Evolutionary conservation across 805 yeast genomes (phyloP).

Genomic region (Nakazawaea anatomiae): DNA sequence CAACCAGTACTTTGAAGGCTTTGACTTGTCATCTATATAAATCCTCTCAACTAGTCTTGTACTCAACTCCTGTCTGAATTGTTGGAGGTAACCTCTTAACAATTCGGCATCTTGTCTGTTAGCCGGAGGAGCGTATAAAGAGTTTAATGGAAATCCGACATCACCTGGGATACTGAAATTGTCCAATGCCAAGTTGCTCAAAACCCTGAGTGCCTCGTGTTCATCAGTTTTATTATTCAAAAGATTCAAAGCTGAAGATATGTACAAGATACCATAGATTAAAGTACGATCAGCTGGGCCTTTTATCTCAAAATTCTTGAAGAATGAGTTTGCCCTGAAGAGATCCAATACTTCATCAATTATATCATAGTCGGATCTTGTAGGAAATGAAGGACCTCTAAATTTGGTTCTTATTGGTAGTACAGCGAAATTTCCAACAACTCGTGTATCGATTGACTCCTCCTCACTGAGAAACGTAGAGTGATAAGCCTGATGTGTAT

Average conservation of each 20-base stretch:
- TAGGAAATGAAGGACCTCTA: slow-evolving; percentile 89
- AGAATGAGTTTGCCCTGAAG: slow-evolving; percentile 93
- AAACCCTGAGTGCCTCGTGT: slow-evolving; percentile 56
- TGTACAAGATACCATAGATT: slow-evolving; percentile 87
- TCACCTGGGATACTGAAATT: slow-evolving; percentile 93
- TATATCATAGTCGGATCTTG: slow-evolving; percentile 75
- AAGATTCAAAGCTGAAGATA: slow-evolving; percentile 76
- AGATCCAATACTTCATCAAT: slow-evolving; percentile 87
- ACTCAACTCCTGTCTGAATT: slow-evolving; percentile 92
- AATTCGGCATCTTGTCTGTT: slow-evolving; percentile 74
- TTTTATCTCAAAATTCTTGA: slow-evolving; percentile 94
- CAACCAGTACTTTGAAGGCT: slow-evolving; percentile 90
- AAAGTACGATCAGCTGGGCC: slow-evolving; percentile 91
- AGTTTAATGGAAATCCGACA: slow-evolving; percentile 86
- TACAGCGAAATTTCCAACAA: slow-evolving; percentile 76
- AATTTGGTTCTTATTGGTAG: slow-evolving; percentile 78
- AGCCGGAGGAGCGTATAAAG: slow-evolving; percentile 67
- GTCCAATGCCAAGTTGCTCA: slow-evolving; percentile 83
- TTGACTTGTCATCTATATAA: slow-evolving; percentile 49
- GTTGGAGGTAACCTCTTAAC: slow-evolving; percentile 76
- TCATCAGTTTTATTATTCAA: slow-evolving; percentile 43
- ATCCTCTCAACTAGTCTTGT: slow-evolving; percentile 71
- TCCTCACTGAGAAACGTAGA: slow-evolving; percentile 65
- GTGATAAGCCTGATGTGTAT: slow-evolving; percentile 52
- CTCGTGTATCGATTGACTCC: slow-evolving; percentile 48